These are phyloP conservation scores for Falciphora oryzae DNA, from an alignment of 2,329 filamentous ascomycete species.

Conservation along the genomic window DNA sequence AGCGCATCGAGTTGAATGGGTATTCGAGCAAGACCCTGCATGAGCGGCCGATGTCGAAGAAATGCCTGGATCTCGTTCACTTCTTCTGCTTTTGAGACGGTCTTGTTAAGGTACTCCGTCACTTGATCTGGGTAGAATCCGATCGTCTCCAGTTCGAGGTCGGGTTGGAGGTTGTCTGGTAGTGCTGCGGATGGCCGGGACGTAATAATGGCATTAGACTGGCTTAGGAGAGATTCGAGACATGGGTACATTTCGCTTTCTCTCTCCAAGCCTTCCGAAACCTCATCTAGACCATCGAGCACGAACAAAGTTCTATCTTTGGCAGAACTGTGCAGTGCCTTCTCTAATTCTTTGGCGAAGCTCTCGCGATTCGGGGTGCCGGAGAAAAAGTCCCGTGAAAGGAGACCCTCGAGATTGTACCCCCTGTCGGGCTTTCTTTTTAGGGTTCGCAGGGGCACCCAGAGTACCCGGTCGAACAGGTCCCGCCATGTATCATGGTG, in stretches of 20 bases:
- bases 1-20: slow-evolving; percentile 39
- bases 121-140: slow-evolving; percentile 33
- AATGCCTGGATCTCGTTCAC: slow-evolving; percentile 25
- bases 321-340: slow-evolving; percentile 5
- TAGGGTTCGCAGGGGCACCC: slow-evolving; percentile 32
- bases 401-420: slow-evolving; percentile 21
- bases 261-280: slow-evolving; percentile 20
- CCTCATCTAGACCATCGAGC: slow-evolving; percentile 39
- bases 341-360: slow-evolving; percentile 17
- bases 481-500: slow-evolving; percentile 19
- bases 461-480: slow-evolving; percentile 31
- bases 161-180: slow-evolving; percentile 14
- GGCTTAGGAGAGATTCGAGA: slow-evolving; percentile 25
- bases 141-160: slow-evolving; percentile 34
- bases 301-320: slow-evolving; percentile 28
- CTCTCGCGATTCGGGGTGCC: slow-evolving; percentile 10
- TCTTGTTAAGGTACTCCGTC: slow-evolving; percentile 23
- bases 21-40: slow-evolving; percentile 33
- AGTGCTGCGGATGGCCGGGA: slow-evolving; percentile 26
- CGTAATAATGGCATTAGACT: slow-evolving; percentile 33
- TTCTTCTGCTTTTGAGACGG: slow-evolving; percentile 13
- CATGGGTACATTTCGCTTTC: slow-evolving; percentile 17
- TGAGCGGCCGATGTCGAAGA: slow-evolving; percentile 24
- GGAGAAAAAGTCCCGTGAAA: slow-evolving; percentile 25
- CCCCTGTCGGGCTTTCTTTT: slow-evolving; percentile 16